These are phyloP conservation scores for Byssoonygena ceratinophila DNA, from an alignment of 2,329 filamentous ascomycete genomes.

Conservation along the genomic window DNA sequence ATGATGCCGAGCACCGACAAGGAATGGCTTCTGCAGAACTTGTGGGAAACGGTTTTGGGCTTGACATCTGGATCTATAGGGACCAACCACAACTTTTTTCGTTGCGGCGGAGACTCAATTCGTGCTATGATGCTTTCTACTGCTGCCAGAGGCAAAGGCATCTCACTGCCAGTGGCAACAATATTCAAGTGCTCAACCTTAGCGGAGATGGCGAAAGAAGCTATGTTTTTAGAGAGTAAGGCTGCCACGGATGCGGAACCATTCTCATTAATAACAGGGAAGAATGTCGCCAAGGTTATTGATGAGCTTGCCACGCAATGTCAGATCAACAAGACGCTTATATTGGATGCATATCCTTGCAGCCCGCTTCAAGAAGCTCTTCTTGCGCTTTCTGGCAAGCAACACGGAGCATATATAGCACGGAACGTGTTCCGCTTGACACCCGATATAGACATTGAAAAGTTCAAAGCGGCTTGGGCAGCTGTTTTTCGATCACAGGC, in stretches of 20 bases:
- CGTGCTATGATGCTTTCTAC: constrained; percentile 25
- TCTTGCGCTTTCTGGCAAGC: constrained; percentile 28
- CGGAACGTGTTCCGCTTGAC: constrained; percentile 27
- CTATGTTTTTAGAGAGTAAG: neutral
- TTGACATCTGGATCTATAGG: neutral
- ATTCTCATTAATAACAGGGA: neutral
- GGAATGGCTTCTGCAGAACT: neutral
- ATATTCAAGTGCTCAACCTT: neutral
- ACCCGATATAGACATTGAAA: constrained; percentile 21
- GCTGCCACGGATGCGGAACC: neutral
- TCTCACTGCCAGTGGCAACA: neutral
- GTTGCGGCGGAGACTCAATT: constrained; percentile 31
- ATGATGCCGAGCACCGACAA: neutral
- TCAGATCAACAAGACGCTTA: neutral
- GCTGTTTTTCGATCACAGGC: constrained; percentile 25
- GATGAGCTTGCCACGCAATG: neutral
- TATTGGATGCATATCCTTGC: constrained; percentile 3
- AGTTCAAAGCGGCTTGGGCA: constrained; percentile 32
- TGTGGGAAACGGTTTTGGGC: constrained; percentile 11
- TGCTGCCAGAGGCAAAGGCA: constrained; percentile 13
- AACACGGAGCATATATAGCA: constrained; percentile 30
- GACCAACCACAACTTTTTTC: constrained; percentile 7
- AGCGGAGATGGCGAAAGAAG: neutral
- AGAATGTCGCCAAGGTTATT: neutral
- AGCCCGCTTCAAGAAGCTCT: constrained; percentile 16